These are phyloP conservation scores for Didymella segeticola DNA, from an alignment of 2,329 filamentous ascomycete species.

Conservation along the genomic window DNA sequence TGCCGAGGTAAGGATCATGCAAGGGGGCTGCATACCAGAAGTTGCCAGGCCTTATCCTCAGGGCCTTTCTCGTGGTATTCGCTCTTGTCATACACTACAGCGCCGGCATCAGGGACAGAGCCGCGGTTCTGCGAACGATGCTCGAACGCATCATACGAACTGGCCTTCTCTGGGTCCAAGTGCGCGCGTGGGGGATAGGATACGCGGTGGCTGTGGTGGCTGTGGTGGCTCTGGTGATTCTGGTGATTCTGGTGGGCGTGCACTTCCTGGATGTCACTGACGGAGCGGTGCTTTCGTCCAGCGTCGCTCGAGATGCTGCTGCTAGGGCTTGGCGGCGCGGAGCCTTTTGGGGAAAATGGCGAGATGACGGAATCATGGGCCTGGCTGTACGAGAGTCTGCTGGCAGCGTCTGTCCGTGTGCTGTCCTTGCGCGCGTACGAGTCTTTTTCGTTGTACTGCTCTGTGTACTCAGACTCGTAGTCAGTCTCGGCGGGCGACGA, in stretches of 20 bases:
- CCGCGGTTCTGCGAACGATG: constrained; percentile 28
- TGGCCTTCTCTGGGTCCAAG: constrained; percentile 45
- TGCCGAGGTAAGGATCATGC: background rate
- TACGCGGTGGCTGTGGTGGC: constrained; percentile 9
- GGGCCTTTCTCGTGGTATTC: constrained; percentile 49
- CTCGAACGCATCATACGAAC: constrained; percentile 24
- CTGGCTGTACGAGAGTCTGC: constrained; percentile 33
- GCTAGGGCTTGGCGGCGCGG: constrained; percentile 43
- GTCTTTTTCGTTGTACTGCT: constrained; percentile 41
- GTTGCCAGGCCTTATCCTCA: constrained; percentile 53
- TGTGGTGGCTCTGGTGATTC: background rate
- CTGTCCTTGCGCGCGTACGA: constrained; percentile 23
- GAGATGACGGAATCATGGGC: constrained; percentile 50
- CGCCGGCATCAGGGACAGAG: constrained; percentile 30
- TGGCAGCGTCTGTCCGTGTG: constrained; percentile 25
- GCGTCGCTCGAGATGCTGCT: constrained; percentile 41
- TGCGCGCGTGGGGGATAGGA: constrained; percentile 37
- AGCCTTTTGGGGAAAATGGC: constrained; percentile 44
- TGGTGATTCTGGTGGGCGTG: background rate
- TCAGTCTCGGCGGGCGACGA: constrained; percentile 20
- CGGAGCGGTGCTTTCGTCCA: constrained; percentile 24
- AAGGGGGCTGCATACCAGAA: constrained; percentile 44
- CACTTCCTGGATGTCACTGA: constrained; percentile 23
- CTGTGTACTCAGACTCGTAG: constrained; percentile 28
- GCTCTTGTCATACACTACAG: constrained; percentile 43